A percentile compares a stretch with the other conserved stretches of the same genome.
Evolutionary conservation across 2,329 filamentous ascomycete species (phyloP).

Genomic region (Xylaria sp.): DNA sequence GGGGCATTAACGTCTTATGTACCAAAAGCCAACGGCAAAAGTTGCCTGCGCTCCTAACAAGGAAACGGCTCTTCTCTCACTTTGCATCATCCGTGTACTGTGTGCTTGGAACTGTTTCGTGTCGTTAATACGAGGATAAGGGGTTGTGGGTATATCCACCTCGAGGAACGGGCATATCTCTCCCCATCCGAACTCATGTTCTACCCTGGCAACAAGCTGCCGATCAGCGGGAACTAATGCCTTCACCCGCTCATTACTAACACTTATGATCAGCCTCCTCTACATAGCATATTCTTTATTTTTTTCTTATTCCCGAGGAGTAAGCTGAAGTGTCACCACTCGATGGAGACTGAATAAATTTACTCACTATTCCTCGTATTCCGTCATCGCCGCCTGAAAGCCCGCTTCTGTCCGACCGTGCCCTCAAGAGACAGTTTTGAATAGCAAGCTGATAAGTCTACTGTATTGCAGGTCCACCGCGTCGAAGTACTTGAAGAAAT

Average conservation of each 20-base stretch:
- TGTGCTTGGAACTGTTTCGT: conserved; percentile 28
- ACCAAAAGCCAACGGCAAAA: conserved; percentile 26
- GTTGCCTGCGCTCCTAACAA: conserved; percentile 1
- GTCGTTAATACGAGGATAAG: conserved; percentile 36
- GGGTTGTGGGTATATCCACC: conserved; percentile 28
- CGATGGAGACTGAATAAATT: neutral
- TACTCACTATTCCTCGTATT: conserved; percentile 26
- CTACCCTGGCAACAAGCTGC: conserved; percentile 33
- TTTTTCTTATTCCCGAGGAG: neutral
- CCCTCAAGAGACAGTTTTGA: conserved; percentile 16
- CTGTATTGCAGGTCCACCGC: conserved; percentile 11
- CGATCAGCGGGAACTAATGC: conserved; percentile 32
- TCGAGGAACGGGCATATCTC: conserved; percentile 36
- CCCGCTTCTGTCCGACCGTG: conserved; percentile 23
- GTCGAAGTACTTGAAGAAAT: conserved; percentile 24
- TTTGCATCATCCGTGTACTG: neutral
- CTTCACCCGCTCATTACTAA: conserved; percentile 26
- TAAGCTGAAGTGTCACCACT: neutral
- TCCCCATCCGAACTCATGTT: conserved; percentile 36
- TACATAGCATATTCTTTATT: neutral
- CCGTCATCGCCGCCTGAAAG: conserved; percentile 12
- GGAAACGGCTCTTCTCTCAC: conserved; percentile 17
- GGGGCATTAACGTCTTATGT: conserved; percentile 10
- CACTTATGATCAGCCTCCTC: conserved; percentile 14
- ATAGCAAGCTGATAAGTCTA: conserved; percentile 17